Conservation (phyloP, 2,329 filamentous ascomycete species). For the Colletotrichum sidae region DNA sequence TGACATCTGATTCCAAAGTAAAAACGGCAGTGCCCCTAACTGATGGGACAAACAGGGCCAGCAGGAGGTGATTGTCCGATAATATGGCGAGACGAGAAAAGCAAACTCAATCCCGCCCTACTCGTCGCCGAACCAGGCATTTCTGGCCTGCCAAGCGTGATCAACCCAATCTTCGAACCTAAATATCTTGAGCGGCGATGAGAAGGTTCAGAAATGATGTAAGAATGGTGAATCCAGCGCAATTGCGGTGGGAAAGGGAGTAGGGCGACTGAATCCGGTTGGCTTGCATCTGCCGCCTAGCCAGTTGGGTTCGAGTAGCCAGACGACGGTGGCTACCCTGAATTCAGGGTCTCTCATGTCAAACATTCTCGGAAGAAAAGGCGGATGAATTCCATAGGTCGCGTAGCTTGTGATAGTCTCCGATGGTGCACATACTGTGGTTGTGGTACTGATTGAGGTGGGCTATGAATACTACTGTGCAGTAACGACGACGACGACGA, state of each 20-base stretch:
- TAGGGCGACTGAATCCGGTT: conserved; percentile 1
- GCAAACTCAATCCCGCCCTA: conserved; percentile 24
- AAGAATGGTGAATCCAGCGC: not conserved
- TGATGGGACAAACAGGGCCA: conserved; percentile 31
- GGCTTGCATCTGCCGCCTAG: conserved; percentile 5
- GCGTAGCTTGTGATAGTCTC: no score
- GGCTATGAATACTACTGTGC: no score
- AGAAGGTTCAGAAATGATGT: conserved; percentile 4
- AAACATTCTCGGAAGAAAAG: not conserved
- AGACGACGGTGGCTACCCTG: conserved; percentile 16
- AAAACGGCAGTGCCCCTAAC: not conserved
- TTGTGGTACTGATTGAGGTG: no score
- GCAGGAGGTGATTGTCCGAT: conserved; percentile 26
- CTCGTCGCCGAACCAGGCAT: not conserved
- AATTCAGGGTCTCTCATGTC: conserved; percentile 1
- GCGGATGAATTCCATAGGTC: not conserved
- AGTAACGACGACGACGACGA: no score
- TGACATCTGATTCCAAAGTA: conserved; percentile 4
- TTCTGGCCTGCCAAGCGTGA: conserved; percentile 14
- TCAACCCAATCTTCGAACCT: conserved; percentile 1
- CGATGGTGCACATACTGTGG: no score
- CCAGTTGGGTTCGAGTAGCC: not conserved
- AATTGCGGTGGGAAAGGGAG: not conserved
- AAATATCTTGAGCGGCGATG: not conserved
- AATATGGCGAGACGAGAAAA: conserved; percentile 6